Conservation (phyloP, 2,329 filamentous ascomycete genomes). For the Venturia pyrina region DNA sequence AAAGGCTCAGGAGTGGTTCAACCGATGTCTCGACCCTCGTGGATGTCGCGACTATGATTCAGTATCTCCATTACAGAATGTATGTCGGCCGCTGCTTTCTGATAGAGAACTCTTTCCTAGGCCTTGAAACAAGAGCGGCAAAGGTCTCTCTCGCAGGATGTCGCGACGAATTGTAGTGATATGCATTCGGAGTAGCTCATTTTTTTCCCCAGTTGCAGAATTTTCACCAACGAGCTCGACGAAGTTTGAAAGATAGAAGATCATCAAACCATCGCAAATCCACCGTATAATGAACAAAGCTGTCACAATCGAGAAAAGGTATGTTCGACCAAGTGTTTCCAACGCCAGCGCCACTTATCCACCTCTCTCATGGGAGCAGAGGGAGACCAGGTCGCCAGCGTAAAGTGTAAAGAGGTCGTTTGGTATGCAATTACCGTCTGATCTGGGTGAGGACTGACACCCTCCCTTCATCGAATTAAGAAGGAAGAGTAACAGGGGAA, state of each 20-base stretch:
- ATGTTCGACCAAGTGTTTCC: constrained; percentile 3
- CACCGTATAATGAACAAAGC: background rate
- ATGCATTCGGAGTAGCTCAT: background rate
- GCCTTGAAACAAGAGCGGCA: no score
- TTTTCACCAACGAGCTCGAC: background rate
- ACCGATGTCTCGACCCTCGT: no score
- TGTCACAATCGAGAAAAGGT: background rate
- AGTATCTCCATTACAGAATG: no score
- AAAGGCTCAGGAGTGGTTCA: no score
- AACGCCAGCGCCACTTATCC: constrained; percentile 5
- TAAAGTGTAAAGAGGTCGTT: constrained; percentile 5
- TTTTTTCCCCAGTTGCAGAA: background rate
- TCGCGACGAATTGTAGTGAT: background rate
- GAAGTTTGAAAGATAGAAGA: background rate
- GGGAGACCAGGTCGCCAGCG: constrained; percentile 4
- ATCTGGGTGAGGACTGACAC: constrained; percentile 1
- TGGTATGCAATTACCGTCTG: background rate
- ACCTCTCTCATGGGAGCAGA: constrained; percentile 7
- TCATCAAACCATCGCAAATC: background rate
- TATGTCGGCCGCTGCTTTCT: no score
- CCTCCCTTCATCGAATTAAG: constrained; percentile 1
- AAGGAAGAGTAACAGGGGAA: constrained; percentile 5
- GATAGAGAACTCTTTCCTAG: no score
- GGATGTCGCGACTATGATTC: no score
- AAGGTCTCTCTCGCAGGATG: no score